Evolutionary conservation across 306 rosid species (phyloP), one percentile per base, ranked within the genome.

Genomic region (Rosa rugosa): DNA sequence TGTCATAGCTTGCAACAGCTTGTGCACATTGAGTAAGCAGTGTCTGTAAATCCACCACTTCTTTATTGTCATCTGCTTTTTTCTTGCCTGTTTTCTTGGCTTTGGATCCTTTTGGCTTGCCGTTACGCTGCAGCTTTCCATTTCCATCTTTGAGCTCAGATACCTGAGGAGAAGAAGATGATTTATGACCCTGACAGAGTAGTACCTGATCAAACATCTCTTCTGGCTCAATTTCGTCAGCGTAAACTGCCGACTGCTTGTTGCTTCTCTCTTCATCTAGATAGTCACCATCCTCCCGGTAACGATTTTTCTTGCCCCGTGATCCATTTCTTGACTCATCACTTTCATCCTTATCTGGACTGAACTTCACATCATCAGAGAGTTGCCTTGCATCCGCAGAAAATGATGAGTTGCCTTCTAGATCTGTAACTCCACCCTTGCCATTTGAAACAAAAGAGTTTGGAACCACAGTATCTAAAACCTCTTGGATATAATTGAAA

Each of bases 1-100:
- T 91, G 76, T 93, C 97, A 59, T 86, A 83, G 85, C 63, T 83
- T 23, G 88, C 88, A 68, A 91, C 97, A 3, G 97, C 89, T 50
- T 89, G 90, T 18, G 98, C 98, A 82, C 98, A 91, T 22, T 87
- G 97, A 73, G 83, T 88, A 47, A 93, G 86, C 23, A 93, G 84
- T 25, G 89, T 78, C 90, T 88, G 85, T 16, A 93, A 85, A 84
- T 91, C 97, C 44, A 87, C 85, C 20, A 73, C 22, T 53, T 65
- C 91, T 13, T 13, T 27, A 56, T 45, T 75, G 11, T 47, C 80
- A 34, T 69, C 84, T 9, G 66, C 69, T 56, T 80, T 72, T 69
- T 59, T 85, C 41, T 69, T 54, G 23, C 82, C 64, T 6, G 72
- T 45, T 36, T 73, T 80, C n/a, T 56, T 53, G 47, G 76, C 75